Percentiles rank a stretch among this genome's conserved stretches.
These are phyloP conservation scores for Claviceps purpurea DNA, from an alignment of 2,329 filamentous ascomycete species.

Conservation along the genomic window DNA sequence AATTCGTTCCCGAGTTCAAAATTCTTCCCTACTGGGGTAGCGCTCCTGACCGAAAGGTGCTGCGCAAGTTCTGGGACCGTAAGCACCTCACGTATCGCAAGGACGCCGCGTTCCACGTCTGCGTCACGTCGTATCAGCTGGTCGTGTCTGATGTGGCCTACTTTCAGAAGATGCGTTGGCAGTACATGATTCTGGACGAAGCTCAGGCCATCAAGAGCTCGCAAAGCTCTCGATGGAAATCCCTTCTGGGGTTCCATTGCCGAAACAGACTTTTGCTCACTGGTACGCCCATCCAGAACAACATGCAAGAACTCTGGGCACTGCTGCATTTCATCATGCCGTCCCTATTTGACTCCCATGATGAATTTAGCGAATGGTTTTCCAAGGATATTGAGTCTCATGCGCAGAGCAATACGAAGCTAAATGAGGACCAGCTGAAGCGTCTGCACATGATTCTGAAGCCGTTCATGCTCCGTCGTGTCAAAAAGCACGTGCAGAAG, in stretches of 20 bases:
- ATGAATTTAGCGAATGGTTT: slow-evolving; percentile 90
- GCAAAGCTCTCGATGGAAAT: slow-evolving; percentile 93
- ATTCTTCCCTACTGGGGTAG: slow-evolving; percentile 96
- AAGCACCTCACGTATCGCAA: slow-evolving; percentile 93
- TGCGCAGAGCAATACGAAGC: slow-evolving; percentile 96
- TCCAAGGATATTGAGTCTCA: slow-evolving; percentile 96
- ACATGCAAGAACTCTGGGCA: slow-evolving; percentile 99
- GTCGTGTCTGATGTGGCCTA: slow-evolving; percentile 94
- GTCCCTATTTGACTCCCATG: slow-evolving; percentile 89
- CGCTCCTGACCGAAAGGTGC: slow-evolving; percentile 82
- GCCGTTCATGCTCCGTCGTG: slow-evolving; percentile 97
- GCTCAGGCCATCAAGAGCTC: slow-evolving; percentile 99
- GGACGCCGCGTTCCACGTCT: slow-evolving; percentile 87
- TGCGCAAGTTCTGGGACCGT: slow-evolving; percentile 98
- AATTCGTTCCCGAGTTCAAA: slow-evolving; percentile 89
- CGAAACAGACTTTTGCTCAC: slow-evolving; percentile 87
- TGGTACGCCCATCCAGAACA: slow-evolving; percentile 97
- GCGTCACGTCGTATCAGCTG: slow-evolving; percentile 93
- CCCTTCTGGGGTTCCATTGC: slow-evolving; percentile 82
- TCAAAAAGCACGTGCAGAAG: slow-evolving; percentile 99
- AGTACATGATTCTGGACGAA: slow-evolving; percentile 99
- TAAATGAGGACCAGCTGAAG: slow-evolving; percentile 95
- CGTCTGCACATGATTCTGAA: slow-evolving; percentile 98
- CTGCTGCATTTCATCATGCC: slow-evolving; percentile 99
- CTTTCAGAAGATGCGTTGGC: slow-evolving; percentile 98